Evolutionary conservation across 176 grass and related monocot genomes (phyloP).

Genomic region (barley (Hordeum vulgare)): MorexV3_pseudomolecules_assembly NC_058518.1:363072441-363072940

Average conservation of each 20-base stretch:
- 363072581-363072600: neutral
- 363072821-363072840: neutral
- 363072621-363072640: neutral
- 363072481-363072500: neutral
- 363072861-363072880: conserved; percentile 18
- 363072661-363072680: conserved; percentile 1
- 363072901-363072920: conserved; percentile 4
- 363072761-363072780: neutral
- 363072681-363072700: neutral
- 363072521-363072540: neutral
- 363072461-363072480: neutral
- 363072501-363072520: neutral
- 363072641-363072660: neutral
- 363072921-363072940: conserved; percentile 3
- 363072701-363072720: neutral
- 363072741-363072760: neutral
- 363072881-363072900: conserved; percentile 24
- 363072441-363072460: neutral
- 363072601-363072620: neutral
- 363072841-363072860: conserved; percentile 20
- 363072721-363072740: conserved; percentile 31
- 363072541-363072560: conserved; percentile 10
- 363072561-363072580: neutral
- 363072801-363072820: neutral
- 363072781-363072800: neutral